A percentile compares a stretch with the other conserved stretches of the same genome.
These are phyloP conservation scores for Cercospora sp. DNA, from an alignment of 2,329 filamentous ascomycete species.

Conservation along the genomic window DNA sequence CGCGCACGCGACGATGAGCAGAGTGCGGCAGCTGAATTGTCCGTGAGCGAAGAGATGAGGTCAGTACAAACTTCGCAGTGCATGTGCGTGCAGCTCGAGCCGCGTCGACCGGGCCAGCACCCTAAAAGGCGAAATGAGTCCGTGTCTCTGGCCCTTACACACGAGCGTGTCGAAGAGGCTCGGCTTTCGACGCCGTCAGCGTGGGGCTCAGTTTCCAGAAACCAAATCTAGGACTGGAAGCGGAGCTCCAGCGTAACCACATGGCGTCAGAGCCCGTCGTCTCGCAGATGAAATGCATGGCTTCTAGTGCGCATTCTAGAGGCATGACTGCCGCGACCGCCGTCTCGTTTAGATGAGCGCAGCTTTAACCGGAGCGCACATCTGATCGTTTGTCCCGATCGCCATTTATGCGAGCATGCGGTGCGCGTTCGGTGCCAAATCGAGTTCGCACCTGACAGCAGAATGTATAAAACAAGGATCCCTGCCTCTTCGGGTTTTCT, in stretches of 20 bases:
- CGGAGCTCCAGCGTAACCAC: constrained; percentile 13
- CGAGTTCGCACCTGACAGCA: neutral
- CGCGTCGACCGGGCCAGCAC: neutral
- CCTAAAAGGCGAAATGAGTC: constrained; percentile 17
- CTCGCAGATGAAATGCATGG: constrained; percentile 14
- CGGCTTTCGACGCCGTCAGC: constrained; percentile 12
- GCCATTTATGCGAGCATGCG: neutral
- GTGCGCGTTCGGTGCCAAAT: constrained; percentile 6
- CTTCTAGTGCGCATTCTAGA: constrained; percentile 24
- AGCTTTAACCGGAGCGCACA: neutral
- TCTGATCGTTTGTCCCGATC: neutral
- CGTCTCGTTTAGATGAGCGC: constrained; percentile 18
- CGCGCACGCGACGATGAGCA: neutral
- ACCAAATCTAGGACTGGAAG: constrained; percentile 8
- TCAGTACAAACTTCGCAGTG: constrained; percentile 10
- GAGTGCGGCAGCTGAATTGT: neutral
- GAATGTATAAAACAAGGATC: constrained; percentile 18
- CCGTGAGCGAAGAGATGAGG: constrained; percentile 8
- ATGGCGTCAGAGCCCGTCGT: constrained; percentile 22
- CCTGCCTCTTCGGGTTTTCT: constrained; percentile 8
- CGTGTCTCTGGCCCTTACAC: constrained; percentile 9
- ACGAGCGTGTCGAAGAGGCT: constrained; percentile 3
- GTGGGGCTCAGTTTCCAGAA: constrained; percentile 12
- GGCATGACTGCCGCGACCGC: constrained; percentile 2
- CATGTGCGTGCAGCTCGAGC: neutral